Base-by-base conservation (phyloP, 495 filamentous ascomycete species). In the Trichoderma gamsii region DNA sequence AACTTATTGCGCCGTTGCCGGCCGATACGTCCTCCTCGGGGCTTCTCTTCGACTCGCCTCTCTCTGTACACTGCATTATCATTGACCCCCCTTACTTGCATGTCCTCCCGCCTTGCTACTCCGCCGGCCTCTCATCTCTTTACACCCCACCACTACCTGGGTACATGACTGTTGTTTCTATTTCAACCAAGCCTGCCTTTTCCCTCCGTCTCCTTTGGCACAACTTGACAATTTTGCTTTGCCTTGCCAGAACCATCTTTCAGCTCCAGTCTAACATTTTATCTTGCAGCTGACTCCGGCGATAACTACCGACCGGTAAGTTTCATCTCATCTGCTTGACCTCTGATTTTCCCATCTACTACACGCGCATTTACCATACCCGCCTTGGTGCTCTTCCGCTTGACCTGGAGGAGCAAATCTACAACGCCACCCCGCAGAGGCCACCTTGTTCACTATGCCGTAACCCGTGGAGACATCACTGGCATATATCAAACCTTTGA, bases 241-340 rank as follows among this genome's bases (percentile, higher is more conserved):
- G 41, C 51, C 70, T 76, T 35, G 63, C 41, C n/a, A 61, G 56
- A 25, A 7, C 56, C 27, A n/a, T n/a, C 56, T 23, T 52, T 29
- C 56, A 61, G 56, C 56, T 25, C 56, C 27, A 32, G 56, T 12
- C 27, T 82, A 78, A 83, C 79, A 66, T 77, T 70, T 68, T 63
- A 65, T 72, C 73, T 69, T 66, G 29, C 71, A 84, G 82, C 82
- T 70, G 81, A 83, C 70, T 77, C 81, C 68, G 81, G 80, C 75
- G 81, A 83, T 69, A 83, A 76, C 52, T 83, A 83, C 70, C 81
- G 81, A 70, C 80, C 81, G 69, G 82, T 84, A 77, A 82, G 80
- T 81, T 38, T 63, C n/a, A 65, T 44, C 12, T 67, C 65, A 35
- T 56, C 18, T 52, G 13, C 32, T 61, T 56, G 41, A 65, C n/a